Conservation (phyloP, 1,284 basidiomycete genomes). For the Ceratobasidium sp. region DNA sequence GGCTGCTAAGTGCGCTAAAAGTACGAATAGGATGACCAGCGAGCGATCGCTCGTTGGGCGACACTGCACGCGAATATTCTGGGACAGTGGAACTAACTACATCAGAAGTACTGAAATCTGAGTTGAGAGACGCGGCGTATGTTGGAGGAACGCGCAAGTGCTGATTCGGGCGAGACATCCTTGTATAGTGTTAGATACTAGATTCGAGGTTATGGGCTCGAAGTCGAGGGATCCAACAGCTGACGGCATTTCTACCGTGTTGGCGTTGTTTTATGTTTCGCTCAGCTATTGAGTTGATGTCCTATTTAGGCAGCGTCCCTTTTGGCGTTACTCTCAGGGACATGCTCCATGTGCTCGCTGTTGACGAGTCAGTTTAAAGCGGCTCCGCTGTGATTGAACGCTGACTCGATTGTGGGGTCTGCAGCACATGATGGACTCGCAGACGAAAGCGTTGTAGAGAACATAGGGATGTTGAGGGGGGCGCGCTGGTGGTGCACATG, state of each 20-base stretch:
- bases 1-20: conserved; percentile 31
- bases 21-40: conserved; percentile 31
- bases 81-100: conserved; percentile 22
- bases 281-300: background rate
- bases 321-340: background rate
- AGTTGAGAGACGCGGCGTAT: conserved; percentile 34
- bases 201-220: too few relatives aligned
- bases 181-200: conserved; percentile 1
- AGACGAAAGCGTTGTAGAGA: background rate
- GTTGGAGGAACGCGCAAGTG: conserved; percentile 33
- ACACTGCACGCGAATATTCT: conserved; percentile 35
- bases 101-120: conserved; percentile 38
- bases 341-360: conserved; percentile 28
- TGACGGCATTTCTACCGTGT: too few relatives aligned
- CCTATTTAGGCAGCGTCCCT: conserved; percentile 16
- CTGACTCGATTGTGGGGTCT: conserved; percentile 39
- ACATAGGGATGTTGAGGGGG: background rate
- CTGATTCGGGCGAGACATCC: conserved; percentile 22
- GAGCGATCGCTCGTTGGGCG: conserved; percentile 31
- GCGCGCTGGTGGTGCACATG: background rate
- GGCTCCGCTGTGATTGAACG: conserved; percentile 19
- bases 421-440: conserved; percentile 14
- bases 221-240: too few relatives aligned
- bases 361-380: conserved; percentile 23
- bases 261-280: background rate